Percentiles rank a stretch among this genome's conserved stretches.
Conservation (phyloP, 768 basidiomycete genomes). For the Pleurotus sapidus region DNA sequence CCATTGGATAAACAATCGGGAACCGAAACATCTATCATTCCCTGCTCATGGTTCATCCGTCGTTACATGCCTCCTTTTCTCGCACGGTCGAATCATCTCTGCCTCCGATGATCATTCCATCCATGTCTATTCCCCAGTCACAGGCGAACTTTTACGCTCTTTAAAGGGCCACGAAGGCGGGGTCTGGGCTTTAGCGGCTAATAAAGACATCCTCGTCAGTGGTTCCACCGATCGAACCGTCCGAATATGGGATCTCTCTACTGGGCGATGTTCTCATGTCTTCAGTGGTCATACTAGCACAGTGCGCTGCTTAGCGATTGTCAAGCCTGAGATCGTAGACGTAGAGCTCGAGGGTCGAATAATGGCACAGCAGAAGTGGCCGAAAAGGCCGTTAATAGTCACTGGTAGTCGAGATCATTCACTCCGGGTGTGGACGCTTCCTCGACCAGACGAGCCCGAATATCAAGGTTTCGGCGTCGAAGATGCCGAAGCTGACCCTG, state of each 20-base stretch:
- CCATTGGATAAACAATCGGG: conserved; percentile 66
- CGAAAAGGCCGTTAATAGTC: conserved; percentile 66
- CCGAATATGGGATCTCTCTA: conserved; percentile 83
- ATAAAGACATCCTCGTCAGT: conserved; percentile 84
- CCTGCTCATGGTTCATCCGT: conserved; percentile 86
- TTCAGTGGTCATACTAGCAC: conserved; percentile 97
- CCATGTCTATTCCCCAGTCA: conserved; percentile 87
- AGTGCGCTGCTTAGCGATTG: conserved; percentile 92
- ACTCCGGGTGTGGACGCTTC: conserved; percentile 56
- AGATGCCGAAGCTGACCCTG: conserved; percentile 56
- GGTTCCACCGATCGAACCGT: conserved; percentile 94
- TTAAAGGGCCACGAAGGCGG: conserved; percentile 93
- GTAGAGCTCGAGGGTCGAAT: conserved; percentile 62
- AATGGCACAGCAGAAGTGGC: conserved; percentile 66
- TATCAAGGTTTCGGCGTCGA: conserved; percentile 66
- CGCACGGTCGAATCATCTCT: conserved; percentile 91
- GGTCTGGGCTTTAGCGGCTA: conserved; percentile 94
- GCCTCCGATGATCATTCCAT: conserved; percentile 98
- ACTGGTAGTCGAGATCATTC: conserved; percentile 74
- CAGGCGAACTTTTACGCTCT: conserved; percentile 69
- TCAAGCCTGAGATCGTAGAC: conserved; percentile 87
- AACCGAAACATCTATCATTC: conserved; percentile 79
- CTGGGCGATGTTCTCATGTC: conserved; percentile 82
- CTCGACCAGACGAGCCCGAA: conserved; percentile 67
- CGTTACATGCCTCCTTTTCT: conserved; percentile 95